These are phyloP conservation scores for Colletotrichum theobromicola DNA, from an alignment of 2,329 filamentous ascomycete genomes.

Conservation along the genomic window DNA sequence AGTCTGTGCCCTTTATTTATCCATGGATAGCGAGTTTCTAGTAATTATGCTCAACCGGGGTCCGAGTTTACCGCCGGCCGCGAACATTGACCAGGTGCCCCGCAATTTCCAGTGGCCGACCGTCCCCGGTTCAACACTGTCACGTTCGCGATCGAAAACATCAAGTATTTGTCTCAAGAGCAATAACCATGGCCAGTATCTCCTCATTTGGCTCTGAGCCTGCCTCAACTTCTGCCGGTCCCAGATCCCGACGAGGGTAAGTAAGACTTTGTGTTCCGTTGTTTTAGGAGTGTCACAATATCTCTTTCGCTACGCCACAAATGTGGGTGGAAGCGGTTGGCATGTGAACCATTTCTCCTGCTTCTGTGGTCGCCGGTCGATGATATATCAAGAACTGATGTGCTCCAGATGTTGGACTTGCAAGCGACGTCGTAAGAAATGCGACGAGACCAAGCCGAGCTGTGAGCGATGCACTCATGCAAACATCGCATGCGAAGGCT, in stretches of 20 bases:
- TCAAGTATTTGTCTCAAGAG: no score
- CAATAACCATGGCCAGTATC: no score
- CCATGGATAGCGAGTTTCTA: background rate
- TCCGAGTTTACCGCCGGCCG: background rate
- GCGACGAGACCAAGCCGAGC: background rate
- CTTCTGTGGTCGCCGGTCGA: accelerated
- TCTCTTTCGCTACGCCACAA: no score
- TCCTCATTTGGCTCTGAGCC: no score
- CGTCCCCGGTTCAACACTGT: background rate
- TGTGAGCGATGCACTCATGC: background rate
- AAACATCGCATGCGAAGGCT: background rate
- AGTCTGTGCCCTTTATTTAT: no score
- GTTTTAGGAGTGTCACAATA: no score
- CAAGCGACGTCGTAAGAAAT: background rate
- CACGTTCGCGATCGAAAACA: no score
- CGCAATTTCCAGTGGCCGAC: background rate
- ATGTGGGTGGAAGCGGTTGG: no score
- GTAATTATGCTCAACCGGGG: background rate
- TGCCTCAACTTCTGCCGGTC: no score
- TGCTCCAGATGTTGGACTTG: background rate
- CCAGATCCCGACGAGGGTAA: no score
- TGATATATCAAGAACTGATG: background rate
- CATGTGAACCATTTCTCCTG: no score
- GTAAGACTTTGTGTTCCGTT: no score
- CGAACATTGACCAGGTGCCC: background rate